Percentiles rank a stretch among this genome's conserved stretches.
Conservation (phyloP, 202 grass and related monocot genomes). For the Eragrostis tef region DNA sequence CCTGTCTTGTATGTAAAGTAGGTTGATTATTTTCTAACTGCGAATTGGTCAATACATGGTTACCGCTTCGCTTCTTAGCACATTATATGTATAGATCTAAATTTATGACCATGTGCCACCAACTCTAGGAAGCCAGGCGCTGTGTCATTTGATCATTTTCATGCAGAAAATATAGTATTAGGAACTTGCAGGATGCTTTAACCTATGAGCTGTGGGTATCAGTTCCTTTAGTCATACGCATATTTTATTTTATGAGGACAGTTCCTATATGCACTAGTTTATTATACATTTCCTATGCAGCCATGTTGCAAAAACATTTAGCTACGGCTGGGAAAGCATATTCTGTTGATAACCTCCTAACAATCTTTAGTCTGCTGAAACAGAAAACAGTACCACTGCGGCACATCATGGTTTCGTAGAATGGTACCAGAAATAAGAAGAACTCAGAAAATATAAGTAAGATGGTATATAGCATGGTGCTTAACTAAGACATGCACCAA, state of each 20-base stretch:
- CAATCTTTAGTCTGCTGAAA: neutral
- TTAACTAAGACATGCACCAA: neutral
- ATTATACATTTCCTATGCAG: constrained; percentile 1
- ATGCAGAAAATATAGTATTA: neutral
- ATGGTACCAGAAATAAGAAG: neutral
- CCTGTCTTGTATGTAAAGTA: constrained; percentile 36
- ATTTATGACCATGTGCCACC: constrained; percentile 32
- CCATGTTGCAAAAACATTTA: constrained; percentile 22
- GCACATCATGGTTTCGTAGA: constrained; percentile 20
- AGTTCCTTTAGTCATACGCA: neutral
- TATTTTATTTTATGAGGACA: too few relatives aligned
- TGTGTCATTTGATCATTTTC: constrained; percentile 3
- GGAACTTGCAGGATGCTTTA: constrained; percentile 15
- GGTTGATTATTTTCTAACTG: constrained; percentile 2
- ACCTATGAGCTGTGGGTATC: neutral
- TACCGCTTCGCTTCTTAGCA: constrained; percentile 32
- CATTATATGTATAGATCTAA: constrained; percentile 5
- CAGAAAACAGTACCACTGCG: neutral
- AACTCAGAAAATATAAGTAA: neutral
- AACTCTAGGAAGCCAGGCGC: constrained; percentile 1
- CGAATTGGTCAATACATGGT: neutral
- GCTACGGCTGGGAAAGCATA: neutral
- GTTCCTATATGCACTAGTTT: constrained; percentile 21
- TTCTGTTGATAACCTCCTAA: neutral
- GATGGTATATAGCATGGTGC: neutral